These are phyloP conservation scores for Vitis hybrid DNA, from an alignment of 177 flowering plant species.

Conservation along the genomic window DNA sequence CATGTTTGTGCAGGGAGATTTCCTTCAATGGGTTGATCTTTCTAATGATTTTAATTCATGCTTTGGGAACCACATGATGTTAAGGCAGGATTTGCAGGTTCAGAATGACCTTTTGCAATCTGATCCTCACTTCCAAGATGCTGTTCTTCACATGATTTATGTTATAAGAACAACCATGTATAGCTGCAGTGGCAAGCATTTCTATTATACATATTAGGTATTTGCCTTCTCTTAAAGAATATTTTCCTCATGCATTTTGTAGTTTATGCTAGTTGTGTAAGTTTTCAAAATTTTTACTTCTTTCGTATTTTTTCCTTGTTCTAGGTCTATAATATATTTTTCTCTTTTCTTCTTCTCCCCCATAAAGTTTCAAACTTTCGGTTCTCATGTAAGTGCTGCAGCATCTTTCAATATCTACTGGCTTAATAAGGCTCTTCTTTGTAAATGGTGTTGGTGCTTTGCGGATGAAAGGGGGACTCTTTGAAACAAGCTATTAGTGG, in stretches of 20 bases:
- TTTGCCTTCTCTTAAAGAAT: neutral
- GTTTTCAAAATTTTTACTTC: too few relatives aligned
- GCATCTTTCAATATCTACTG: conserved; percentile 54
- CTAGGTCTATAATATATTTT: too few relatives aligned
- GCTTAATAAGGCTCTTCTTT: too few relatives aligned
- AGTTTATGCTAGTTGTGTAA: too few relatives aligned
- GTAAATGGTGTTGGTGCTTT: too few relatives aligned
- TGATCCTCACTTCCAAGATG: conserved; percentile 84
- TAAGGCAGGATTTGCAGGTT: conserved; percentile 84
- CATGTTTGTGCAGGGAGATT: conserved; percentile 71
- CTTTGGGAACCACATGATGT: conserved; percentile 78
- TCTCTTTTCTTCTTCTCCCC: too few relatives aligned
- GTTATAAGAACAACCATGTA: conserved; percentile 79
- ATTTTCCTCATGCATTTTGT: neutral
- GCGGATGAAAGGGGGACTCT: too few relatives aligned
- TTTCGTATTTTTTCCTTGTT: too few relatives aligned
- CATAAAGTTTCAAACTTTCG: too few relatives aligned
- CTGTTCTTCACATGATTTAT: conserved; percentile 84
- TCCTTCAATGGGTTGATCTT: conserved; percentile 94
- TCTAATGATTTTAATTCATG: conserved; percentile 87
- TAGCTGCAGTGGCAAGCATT: conserved; percentile 86
- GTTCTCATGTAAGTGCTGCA: conserved; percentile 49
- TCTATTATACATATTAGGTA: conserved; percentile 87
- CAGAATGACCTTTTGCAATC: conserved; percentile 65
- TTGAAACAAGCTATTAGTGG: too few relatives aligned